These are phyloP conservation scores for Przewalskia tangutica DNA, from an alignment of 257 asterid species.

Conservation along the genomic window DNA sequence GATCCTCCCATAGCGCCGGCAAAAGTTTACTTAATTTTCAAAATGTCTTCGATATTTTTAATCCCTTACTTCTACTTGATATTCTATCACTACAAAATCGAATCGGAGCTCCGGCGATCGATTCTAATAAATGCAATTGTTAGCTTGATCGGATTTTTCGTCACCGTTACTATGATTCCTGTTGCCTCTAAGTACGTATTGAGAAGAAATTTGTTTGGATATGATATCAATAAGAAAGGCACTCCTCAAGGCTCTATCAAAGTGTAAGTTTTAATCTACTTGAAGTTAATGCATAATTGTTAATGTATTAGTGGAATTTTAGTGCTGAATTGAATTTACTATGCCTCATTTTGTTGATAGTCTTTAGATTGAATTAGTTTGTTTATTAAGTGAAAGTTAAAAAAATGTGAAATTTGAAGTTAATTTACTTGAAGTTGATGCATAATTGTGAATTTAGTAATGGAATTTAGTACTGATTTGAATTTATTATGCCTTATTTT, in stretches of 20 bases:
- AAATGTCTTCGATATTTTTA: constrained; percentile 31
- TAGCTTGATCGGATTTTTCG: constrained; percentile 51
- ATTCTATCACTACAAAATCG: constrained; percentile 44
- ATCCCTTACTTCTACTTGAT: constrained; percentile 62
- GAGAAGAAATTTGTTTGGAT: constrained; percentile 75
- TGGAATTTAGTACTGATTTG: too few relatives aligned
- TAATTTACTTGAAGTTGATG: too few relatives aligned
- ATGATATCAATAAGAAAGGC: constrained; percentile 84
- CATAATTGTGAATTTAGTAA: too few relatives aligned
- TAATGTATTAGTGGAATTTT: too few relatives aligned
- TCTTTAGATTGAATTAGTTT: too few relatives aligned
- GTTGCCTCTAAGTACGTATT: constrained; percentile 68
- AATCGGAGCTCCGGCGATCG: constrained; percentile 48
- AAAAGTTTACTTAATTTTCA: constrained; percentile 37
- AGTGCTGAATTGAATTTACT: too few relatives aligned
- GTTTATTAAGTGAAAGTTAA: too few relatives aligned
- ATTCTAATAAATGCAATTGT: constrained; percentile 48
- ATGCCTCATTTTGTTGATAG: too few relatives aligned
- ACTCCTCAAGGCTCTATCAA: constrained; percentile 84
- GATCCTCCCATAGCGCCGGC: constrained; percentile 59
- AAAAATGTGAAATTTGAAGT: too few relatives aligned
- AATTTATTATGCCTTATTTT: too few relatives aligned
- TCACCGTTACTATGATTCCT: constrained; percentile 60
- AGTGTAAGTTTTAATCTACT: constrained; percentile 45
- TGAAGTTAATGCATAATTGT: too few relatives aligned